A percentile compares a stretch with the other conserved stretches of the same genome.
Conservation (phyloP, 2,329 filamentous ascomycete species). For the Penicillium italicum region DNA sequence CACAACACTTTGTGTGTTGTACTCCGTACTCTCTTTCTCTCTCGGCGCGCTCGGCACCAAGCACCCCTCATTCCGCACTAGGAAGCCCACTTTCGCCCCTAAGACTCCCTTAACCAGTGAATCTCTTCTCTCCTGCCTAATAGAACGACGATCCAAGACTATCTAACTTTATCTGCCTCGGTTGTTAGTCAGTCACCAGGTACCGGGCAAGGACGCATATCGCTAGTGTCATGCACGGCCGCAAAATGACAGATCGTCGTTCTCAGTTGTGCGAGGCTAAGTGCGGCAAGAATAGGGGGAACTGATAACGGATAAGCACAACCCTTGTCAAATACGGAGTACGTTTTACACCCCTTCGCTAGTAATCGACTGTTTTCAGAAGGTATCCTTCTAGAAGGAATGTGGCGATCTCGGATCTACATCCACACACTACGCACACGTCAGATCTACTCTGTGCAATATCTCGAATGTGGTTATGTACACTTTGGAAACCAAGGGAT, state of each 20-base stretch:
- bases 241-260: background rate
- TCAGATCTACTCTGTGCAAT: background rate
- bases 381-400: constrained; percentile 3
- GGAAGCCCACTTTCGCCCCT: constrained; percentile 1
- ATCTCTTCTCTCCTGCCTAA: background rate
- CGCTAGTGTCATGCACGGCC: background rate
- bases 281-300: background rate
- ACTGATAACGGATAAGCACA: constrained; percentile 1
- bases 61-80: background rate
- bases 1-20: too few species aligned
- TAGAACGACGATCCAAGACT: background rate
- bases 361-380: background rate
- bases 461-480: background rate
- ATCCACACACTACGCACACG: background rate
- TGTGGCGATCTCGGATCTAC: background rate
- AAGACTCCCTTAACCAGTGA: background rate
- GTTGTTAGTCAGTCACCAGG: background rate
- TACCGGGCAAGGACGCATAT: background rate
- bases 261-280: background rate
- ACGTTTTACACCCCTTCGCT: background rate
- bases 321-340: too few species aligned
- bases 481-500: background rate
- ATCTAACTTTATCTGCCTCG: background rate
- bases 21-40: background rate
- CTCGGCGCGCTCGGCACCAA: constrained; percentile 2